Evolutionary conservation across 2,329 filamentous ascomycete species (phyloP).

Genomic region (Epichloe typhina): DNA sequence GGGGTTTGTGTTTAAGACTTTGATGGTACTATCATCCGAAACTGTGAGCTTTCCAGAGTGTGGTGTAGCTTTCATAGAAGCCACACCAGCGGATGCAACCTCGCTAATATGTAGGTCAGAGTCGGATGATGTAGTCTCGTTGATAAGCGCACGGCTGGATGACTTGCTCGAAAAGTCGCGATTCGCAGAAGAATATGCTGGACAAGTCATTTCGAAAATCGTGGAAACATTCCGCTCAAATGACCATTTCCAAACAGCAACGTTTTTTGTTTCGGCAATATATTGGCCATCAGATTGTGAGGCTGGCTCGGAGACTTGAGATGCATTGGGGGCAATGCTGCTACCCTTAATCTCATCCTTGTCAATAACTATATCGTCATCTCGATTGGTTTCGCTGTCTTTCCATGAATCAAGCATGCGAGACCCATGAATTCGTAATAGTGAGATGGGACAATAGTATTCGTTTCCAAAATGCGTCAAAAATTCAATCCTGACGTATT

Average conservation of each 20-base stretch:
- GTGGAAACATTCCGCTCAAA: neutral
- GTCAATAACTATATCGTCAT: slow-evolving; percentile 42
- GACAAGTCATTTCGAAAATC: neutral
- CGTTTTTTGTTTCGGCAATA: neutral
- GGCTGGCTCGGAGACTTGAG: neutral
- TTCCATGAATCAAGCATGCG: slow-evolving; percentile 93
- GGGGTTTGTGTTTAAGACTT: neutral
- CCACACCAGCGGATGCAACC: neutral
- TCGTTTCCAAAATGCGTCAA: slow-evolving; percentile 90
- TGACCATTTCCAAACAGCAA: neutral
- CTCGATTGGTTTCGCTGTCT: slow-evolving; percentile 57
- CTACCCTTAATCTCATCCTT: slow-evolving; percentile 9
- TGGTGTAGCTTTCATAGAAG: neutral
- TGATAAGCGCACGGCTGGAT: neutral
- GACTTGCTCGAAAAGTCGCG: neutral
- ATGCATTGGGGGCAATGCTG: neutral
- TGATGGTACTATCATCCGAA: neutral
- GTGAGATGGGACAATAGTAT: slow-evolving; percentile 86
- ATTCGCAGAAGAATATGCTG: neutral
- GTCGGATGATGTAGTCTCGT: neutral
- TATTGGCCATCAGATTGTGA: neutral
- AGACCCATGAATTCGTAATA: slow-evolving; percentile 85
- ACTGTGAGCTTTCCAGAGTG: neutral
- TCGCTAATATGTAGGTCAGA: neutral
- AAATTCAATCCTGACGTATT: slow-evolving; percentile 86